A percentile compares a stretch with the other conserved stretches of the same genome.
These are phyloP conservation scores for Cladosporium cucumerinum DNA, from an alignment of 2,329 filamentous ascomycete species.

Conservation along the genomic window DNA sequence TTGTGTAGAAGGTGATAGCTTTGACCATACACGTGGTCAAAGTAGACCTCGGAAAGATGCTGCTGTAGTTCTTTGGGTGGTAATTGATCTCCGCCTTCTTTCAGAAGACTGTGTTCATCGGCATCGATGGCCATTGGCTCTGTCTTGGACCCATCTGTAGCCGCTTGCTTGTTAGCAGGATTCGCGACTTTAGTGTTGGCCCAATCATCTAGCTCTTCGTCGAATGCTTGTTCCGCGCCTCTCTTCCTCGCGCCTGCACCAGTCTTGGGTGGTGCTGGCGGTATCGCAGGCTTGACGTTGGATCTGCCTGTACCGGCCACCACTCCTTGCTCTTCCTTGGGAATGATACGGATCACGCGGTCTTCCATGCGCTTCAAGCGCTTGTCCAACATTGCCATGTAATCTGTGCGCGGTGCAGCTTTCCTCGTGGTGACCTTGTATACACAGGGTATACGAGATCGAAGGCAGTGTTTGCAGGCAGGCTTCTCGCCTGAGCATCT, in stretches of 20 bases:
- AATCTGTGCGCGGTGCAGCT: conserved; percentile 89
- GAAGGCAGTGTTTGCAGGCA: conserved; percentile 91
- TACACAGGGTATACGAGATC: conserved; percentile 89
- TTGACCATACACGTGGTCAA: conserved; percentile 93
- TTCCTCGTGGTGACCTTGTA: conserved; percentile 97
- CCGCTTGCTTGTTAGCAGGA: conserved; percentile 1
- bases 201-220: conserved; percentile 77
- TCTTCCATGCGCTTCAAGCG: conserved; percentile 96
- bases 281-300: conserved; percentile 75
- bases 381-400: conserved; percentile 99
- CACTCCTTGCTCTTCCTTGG: conserved; percentile 74
- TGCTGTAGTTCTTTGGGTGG: conserved; percentile 86
- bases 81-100: conserved; percentile 77
- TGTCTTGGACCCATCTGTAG: conserved; percentile 23
- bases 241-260: conserved; percentile 66
- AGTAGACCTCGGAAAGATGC: conserved; percentile 90
- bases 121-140: conserved; percentile 43
- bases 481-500: conserved; percentile 97
- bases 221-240: conserved; percentile 82
- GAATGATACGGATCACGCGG: conserved; percentile 90
- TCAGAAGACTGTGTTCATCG: conserved; percentile 73
- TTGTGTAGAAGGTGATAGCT: conserved; percentile 94
- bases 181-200: conserved; percentile 45
- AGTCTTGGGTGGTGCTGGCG: conserved; percentile 55
- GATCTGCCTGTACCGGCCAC: conserved; percentile 70